Percentiles rank a stretch among this genome's conserved stretches.
Conservation (phyloP, 371 early-diverging fungal genomes). For the Zopfochytrium polystomum region DNA sequence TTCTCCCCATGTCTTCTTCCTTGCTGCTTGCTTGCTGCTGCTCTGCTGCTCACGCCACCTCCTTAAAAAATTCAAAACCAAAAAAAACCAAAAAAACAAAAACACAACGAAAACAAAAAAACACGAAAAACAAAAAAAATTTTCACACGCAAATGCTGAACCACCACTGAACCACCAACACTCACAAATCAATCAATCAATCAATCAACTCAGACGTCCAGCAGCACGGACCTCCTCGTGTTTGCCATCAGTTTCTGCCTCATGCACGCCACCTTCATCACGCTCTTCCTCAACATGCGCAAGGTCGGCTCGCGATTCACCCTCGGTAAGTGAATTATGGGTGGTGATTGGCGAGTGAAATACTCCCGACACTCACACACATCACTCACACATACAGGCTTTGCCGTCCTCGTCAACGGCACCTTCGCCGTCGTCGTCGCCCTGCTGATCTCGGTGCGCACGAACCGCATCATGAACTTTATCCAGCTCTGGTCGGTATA, state of each 20-base stretch:
- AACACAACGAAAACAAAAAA: neutral
- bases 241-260: conserved; percentile 79
- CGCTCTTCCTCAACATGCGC: conserved; percentile 82
- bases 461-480: conserved; percentile 26
- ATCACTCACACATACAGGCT: too few species aligned
- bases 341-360: neutral
- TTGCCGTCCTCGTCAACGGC: conserved; percentile 64
- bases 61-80: too few species aligned
- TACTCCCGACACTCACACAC: too few species aligned
- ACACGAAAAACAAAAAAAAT: neutral
- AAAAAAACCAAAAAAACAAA: neutral
- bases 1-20: too few species aligned
- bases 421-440: conserved; percentile 74
- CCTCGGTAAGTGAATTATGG: conserved; percentile 50
- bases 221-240: conserved; percentile 65
- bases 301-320: conserved; percentile 80
- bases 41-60: too few species aligned
- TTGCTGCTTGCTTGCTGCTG: too few species aligned
- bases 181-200: neutral
- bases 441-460: conserved; percentile 22
- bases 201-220: conserved; percentile 60
- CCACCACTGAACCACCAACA: neutral
- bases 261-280: conserved; percentile 77
- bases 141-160: neutral
- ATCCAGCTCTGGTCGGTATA: conserved; percentile 36